phyloP scores from a whole-genome alignment of 2,329 filamentous ascomycete genomes.

The Teratosphaeria zuluensis region DNA sequence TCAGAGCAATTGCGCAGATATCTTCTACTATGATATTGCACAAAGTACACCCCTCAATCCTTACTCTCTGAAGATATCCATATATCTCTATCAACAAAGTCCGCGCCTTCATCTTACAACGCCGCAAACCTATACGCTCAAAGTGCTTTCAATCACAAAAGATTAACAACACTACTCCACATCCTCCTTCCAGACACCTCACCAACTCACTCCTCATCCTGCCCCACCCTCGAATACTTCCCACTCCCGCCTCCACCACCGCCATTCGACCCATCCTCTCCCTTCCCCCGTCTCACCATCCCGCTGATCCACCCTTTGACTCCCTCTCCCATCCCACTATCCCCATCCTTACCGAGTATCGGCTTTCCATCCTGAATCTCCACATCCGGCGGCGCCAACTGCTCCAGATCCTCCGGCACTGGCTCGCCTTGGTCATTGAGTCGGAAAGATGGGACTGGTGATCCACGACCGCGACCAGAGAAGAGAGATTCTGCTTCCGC shows the following conservation, averaged over 20 bases:
- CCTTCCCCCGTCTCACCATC: constrained; percentile 49
- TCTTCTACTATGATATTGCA: too few relatives aligned
- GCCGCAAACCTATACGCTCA: not conserved
- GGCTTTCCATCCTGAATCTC: constrained; percentile 42
- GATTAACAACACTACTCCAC: not conserved
- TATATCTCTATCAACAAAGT: too few relatives aligned
- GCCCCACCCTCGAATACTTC: constrained; percentile 38
- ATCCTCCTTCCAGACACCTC: constrained; percentile 2
- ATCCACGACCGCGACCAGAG: constrained; percentile 52
- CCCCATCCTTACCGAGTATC: constrained; percentile 29
- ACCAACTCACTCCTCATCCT: constrained; percentile 22
- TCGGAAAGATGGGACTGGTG: constrained; percentile 70
- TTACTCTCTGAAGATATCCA: too few relatives aligned
- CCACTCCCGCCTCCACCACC: constrained; percentile 29
- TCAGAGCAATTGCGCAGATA: too few relatives aligned
- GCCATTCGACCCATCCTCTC: constrained; percentile 27
- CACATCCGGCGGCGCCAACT: constrained; percentile 64
- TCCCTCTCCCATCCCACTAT: constrained; percentile 40
- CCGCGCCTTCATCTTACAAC: not conserved
- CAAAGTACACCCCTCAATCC: too few relatives aligned
- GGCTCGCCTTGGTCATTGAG: constrained; percentile 43
- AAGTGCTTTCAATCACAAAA: not conserved
- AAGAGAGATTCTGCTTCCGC: constrained; percentile 78
- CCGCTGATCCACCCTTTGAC: constrained; percentile 61
- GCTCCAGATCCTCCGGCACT: constrained; percentile 62